Conservation (phyloP, 2,329 filamentous ascomycete genomes). For the Raffaelea ambrosiae region DNA sequence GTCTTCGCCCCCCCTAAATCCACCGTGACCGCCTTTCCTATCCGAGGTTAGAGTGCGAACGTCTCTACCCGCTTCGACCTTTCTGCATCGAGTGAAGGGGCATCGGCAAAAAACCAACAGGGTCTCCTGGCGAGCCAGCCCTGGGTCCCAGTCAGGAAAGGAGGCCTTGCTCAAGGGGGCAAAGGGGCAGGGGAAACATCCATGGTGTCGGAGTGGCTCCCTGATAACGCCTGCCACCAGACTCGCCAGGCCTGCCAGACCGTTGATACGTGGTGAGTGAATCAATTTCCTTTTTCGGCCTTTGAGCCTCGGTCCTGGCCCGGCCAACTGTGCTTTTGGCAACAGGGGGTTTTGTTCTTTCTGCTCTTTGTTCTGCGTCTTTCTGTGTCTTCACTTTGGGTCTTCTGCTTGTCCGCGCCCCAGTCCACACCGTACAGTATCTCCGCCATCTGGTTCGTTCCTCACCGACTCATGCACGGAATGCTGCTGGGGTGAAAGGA, state of each 20-base stretch:
- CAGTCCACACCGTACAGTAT: too few species aligned
- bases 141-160: background rate
- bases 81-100: conserved; percentile 14
- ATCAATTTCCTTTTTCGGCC: conserved; percentile 1
- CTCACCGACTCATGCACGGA: too few species aligned
- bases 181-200: background rate
- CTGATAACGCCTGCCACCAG: too few species aligned
- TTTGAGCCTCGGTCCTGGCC: background rate
- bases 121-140: background rate
- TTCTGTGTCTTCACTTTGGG: too few species aligned
- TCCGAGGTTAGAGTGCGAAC: conserved; percentile 11
- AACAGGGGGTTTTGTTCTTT: too few species aligned
- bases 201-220: too few species aligned
- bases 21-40: conserved; percentile 8
- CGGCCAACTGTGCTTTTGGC: too few species aligned
- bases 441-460: too few species aligned
- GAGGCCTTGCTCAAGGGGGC: conserved; percentile 3
- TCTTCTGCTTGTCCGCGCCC: too few species aligned
- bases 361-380: too few species aligned
- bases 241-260: background rate
- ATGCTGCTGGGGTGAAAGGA: too few species aligned
- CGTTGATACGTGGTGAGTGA: background rate
- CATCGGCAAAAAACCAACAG: conserved; percentile 6
- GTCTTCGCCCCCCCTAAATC: background rate
- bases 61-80: conserved; percentile 13